Evolutionary conservation across 805 yeast species (phyloP).

Genomic region (Ogataea minuta): DNA sequence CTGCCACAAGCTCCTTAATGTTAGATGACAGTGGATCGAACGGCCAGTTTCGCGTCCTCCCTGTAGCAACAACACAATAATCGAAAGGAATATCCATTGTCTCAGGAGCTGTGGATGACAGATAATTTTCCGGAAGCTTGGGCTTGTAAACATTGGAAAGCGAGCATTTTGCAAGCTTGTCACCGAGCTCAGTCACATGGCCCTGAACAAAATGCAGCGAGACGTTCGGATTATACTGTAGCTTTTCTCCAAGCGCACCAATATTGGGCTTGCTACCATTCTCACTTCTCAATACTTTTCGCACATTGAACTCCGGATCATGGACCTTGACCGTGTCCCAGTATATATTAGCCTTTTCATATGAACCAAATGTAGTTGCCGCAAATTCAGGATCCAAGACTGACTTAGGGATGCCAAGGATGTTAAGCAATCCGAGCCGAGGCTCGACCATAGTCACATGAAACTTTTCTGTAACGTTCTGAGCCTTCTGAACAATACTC

Average conservation of each 20-base stretch:
- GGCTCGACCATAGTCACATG: constrained; percentile 39
- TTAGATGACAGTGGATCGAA: constrained; percentile 48
- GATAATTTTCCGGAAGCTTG: constrained; percentile 1
- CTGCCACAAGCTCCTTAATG: constrained; percentile 37
- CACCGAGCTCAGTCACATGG: constrained; percentile 4
- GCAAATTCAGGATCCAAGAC: constrained; percentile 38
- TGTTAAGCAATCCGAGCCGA: constrained; percentile 40
- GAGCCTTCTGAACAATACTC: constrained; percentile 5
- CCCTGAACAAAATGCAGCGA: constrained; percentile 15
- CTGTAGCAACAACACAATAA: constrained; percentile 47
- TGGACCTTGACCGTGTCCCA: constrained; percentile 15
- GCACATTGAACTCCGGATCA: background rate
- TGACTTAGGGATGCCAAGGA: constrained; percentile 40
- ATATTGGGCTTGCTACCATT: constrained; percentile 1
- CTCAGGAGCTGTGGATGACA: background rate
- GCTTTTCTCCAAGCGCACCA: constrained; percentile 1
- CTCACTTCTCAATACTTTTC: constrained; percentile 7
- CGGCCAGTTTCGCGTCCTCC: constrained; percentile 54
- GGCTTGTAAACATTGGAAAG: constrained; percentile 3
- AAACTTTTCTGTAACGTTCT: constrained; percentile 8
- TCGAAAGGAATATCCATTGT: constrained; percentile 37
- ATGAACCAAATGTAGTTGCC: constrained; percentile 9
- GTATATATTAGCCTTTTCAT: constrained; percentile 10
- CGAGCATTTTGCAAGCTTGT: constrained; percentile 5
- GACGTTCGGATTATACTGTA: constrained; percentile 11